A percentile compares a stretch with the other conserved stretches of the same genome.
These are phyloP conservation scores for Zea mays DNA, from an alignment of 176 grass and related monocot genomes.

Conservation along the genomic window DNA sequence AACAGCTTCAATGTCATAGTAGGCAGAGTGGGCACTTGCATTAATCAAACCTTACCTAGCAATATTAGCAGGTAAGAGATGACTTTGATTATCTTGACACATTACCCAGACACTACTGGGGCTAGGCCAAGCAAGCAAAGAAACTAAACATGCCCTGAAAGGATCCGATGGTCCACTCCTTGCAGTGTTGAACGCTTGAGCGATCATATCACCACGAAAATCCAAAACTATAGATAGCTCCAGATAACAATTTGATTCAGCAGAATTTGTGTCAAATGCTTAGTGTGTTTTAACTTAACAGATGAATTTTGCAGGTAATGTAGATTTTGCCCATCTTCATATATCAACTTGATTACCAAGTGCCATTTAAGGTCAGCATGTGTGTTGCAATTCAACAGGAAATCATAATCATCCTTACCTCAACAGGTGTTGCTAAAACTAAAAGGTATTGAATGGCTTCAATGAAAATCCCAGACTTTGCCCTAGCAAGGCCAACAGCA, in stretches of 20 bases:
- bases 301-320: neutral
- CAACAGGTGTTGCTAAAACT: constrained; percentile 86
- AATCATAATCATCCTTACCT: constrained; percentile 51
- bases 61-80: neutral
- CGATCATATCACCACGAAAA: neutral
- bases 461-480: constrained; percentile 88
- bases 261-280: constrained; percentile 11
- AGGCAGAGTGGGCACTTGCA: constrained; percentile 8
- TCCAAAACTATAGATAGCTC: neutral
- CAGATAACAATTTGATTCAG: neutral
- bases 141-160: neutral
- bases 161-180: constrained; percentile 3
- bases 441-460: constrained; percentile 96
- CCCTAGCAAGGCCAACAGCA: constrained; percentile 81
- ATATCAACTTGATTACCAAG: neutral
- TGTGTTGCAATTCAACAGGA: neutral
- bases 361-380: constrained; percentile 23
- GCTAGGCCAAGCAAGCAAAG: neutral
- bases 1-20: neutral
- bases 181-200: neutral
- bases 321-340: neutral
- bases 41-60: neutral
- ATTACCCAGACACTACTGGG: neutral
- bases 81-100: neutral
- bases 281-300: neutral